Conservation (phyloP, 306 rosid genomes). For the Prunus campanulata region DNA sequence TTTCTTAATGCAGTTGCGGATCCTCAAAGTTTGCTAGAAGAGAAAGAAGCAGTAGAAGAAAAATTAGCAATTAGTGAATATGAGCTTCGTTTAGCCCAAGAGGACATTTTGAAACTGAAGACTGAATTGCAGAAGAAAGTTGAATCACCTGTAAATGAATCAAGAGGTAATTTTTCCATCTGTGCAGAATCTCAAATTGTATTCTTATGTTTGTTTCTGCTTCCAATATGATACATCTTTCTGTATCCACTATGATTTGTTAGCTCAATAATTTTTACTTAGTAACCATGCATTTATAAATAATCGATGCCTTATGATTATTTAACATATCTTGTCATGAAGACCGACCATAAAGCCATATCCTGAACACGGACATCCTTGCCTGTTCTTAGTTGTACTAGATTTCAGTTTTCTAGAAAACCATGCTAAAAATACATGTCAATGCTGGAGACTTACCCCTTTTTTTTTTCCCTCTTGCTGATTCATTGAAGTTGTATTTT, state of each 20-base stretch:
- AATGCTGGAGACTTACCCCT: not conserved
- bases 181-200: not conserved
- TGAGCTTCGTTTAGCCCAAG: slow-evolving; percentile 90
- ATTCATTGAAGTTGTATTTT: slow-evolving; percentile 7
- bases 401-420: not conserved
- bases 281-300: not conserved
- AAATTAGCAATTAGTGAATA: slow-evolving; percentile 86
- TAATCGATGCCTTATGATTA: slow-evolving; percentile 2
- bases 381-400: slow-evolving; percentile 1
- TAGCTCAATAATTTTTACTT: slow-evolving; percentile 6
- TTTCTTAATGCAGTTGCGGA: slow-evolving; percentile 72
- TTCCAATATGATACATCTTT: slow-evolving; percentile 10
- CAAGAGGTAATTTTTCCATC: slow-evolving; percentile 49
- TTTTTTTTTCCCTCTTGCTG: not conserved
- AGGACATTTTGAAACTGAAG: slow-evolving; percentile 71
- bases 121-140: slow-evolving; percentile 63
- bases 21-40: slow-evolving; percentile 86
- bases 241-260: slow-evolving; percentile 6
- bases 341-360: not conserved
- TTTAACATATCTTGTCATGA: not conserved
- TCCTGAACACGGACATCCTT: not conserved
- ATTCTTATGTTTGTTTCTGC: slow-evolving; percentile 2
- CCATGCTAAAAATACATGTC: not conserved
- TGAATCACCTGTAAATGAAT: slow-evolving; percentile 35
- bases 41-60: slow-evolving; percentile 76